These are phyloP conservation scores for Silybum marianum DNA, from an alignment of 129 eudicot genomes.

Conservation along the genomic window DNA sequence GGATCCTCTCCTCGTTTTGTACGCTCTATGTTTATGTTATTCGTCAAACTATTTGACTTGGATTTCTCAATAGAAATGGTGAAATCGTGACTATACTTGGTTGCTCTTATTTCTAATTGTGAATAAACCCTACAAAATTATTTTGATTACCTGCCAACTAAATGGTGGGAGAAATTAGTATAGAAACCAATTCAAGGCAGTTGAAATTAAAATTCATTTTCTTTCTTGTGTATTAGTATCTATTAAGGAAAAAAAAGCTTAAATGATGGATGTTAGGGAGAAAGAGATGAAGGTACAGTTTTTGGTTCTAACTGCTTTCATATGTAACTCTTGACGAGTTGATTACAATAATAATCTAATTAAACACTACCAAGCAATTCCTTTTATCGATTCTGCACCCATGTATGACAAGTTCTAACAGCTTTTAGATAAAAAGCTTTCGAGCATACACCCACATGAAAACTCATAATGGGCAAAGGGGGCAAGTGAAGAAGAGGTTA, in stretches of 20 bases:
- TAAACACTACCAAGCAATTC: neutral
- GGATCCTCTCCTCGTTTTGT: constrained; percentile 64
- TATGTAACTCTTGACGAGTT: neutral
- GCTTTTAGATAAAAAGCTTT: neutral
- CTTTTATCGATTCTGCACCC: neutral
- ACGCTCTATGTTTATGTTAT: constrained; percentile 12
- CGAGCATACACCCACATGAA: neutral
- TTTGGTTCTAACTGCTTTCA: neutral
- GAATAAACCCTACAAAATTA: neutral
- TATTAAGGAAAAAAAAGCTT: neutral
- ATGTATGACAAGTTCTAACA: neutral
- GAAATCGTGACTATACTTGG: neutral
- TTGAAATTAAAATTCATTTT: neutral
- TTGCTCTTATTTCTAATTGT: neutral
- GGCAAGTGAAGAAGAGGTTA: neutral
- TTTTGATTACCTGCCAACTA: neutral
- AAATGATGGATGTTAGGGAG: neutral
- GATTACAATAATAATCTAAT: neutral
- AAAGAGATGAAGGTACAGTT: neutral
- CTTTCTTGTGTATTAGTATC: neutral
- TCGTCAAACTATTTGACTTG: neutral
- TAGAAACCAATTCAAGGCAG: neutral
- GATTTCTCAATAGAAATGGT: neutral
- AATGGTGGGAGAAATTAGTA: neutral
- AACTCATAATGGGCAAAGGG: neutral